phyloP scores from a whole-genome alignment of 208 protist species.

The Crithidia mellificae region DNA sequence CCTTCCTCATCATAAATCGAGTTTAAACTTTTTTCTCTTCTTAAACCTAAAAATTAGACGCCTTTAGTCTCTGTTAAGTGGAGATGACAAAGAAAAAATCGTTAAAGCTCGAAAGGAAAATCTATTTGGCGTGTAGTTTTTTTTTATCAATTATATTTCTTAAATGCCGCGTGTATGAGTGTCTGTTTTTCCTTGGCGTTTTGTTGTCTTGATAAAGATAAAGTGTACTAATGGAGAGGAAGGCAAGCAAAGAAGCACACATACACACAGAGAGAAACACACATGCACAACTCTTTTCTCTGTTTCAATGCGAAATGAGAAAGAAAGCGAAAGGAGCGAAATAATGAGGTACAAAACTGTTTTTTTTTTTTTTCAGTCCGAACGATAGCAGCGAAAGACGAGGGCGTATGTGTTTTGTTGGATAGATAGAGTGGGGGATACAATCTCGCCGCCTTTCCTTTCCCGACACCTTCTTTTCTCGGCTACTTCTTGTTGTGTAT shows the following conservation, averaged over 20 bases:
- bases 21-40: not conserved
- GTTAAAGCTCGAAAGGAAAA: not conserved
- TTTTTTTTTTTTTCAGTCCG: too few relatives aligned
- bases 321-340: not conserved
- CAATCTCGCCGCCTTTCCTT: constrained; percentile 12
- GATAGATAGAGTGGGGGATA: constrained; percentile 12
- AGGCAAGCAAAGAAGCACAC: constrained; percentile 3
- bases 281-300: too few relatives aligned
- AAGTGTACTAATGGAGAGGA: not conserved
- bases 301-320: too few relatives aligned
- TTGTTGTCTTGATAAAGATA: not conserved
- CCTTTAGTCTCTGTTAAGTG: not conserved
- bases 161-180: constrained; percentile 4
- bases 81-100: not conserved
- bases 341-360: not conserved
- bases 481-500: too few relatives aligned
- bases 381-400: too few relatives aligned
- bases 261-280: not conserved
- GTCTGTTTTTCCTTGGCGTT: not conserved
- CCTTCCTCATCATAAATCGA: not conserved
- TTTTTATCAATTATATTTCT: constrained; percentile 22
- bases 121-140: constrained; percentile 11
- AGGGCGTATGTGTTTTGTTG: too few relatives aligned
- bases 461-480: not conserved
- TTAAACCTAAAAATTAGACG: not conserved